A percentile compares a stretch with the other conserved stretches of the same genome.
Conservation (phyloP, 2,329 filamentous ascomycete species). For the Lachnellula arida region DNA sequence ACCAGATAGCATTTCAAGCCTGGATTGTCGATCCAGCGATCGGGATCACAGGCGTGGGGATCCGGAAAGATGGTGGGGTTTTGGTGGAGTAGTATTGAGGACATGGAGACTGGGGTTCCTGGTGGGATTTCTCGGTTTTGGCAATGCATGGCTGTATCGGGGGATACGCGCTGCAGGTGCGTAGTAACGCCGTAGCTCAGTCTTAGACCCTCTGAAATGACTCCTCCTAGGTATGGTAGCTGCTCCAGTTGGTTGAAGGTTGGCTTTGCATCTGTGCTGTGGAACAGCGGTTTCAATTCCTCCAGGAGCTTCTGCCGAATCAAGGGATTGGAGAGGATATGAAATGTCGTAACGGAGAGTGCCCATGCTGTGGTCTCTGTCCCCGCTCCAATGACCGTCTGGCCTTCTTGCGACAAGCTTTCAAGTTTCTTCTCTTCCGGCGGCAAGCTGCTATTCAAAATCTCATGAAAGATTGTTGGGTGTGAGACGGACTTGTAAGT, state of each 20-base stretch:
- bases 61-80: slow-evolving; percentile 29
- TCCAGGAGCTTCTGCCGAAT: slow-evolving; percentile 27
- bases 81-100: slow-evolving; percentile 27
- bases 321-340: slow-evolving; percentile 31
- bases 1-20: slow-evolving; percentile 36
- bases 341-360: slow-evolving; percentile 31
- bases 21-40: slow-evolving; percentile 37
- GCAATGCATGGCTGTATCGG: slow-evolving; percentile 14
- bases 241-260: slow-evolving; percentile 13
- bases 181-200: slow-evolving; percentile 28
- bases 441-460: slow-evolving; percentile 26
- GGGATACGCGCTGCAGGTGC: slow-evolving; percentile 25
- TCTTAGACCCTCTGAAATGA: slow-evolving; percentile 31
- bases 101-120: slow-evolving; percentile 36
- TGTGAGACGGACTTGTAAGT: background rate
- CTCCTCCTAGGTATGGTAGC: slow-evolving; percentile 25
- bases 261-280: background rate
- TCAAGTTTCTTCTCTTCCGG: slow-evolving; percentile 28
- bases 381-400: slow-evolving; percentile 31
- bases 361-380: slow-evolving; percentile 33
- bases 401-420: slow-evolving; percentile 32
- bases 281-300: slow-evolving; percentile 28
- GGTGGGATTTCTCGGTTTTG: slow-evolving; percentile 11
- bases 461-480: slow-evolving; percentile 20
- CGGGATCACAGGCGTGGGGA: slow-evolving; percentile 26